Base-by-base conservation (phyloP, 75 land plant species). In the Larix kaempferi region DNA sequence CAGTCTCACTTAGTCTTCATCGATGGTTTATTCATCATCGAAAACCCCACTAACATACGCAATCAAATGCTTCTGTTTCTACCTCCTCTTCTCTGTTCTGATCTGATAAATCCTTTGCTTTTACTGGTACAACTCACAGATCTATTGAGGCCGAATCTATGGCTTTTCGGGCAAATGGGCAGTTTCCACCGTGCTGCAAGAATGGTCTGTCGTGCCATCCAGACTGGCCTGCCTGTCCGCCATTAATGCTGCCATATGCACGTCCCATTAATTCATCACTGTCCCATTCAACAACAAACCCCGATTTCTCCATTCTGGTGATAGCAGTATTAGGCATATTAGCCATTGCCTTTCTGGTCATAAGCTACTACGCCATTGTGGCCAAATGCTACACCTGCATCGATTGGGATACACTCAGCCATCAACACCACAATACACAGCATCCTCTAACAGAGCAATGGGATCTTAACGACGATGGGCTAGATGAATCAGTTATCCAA, bases 331-430 rank as follows among this genome's bases (percentile, higher is more conserved):
- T 91, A 13, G 88, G 92, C 35, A 84, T 94, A 60, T 57, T 83
- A 19, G 84, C 84, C 72, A 85, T 90, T 2, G 86, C 89, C 13
- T 85, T 91, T 79, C 78, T 93, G 64, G 74, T 93, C 19, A 59
- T 91, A 15, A 80, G 85, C 83, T 93, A 93, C 85, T 91, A 91
- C 80, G 60, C 88, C 61, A 85, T 91, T 19, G 89, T 87, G 41
- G 72, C 73, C 71, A 89, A 86, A 80, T 91, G 88, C 79, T 88
- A 92, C 86, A 66, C 73, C 65, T 86, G 75, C 78, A 78, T 76
- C 79, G 77, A 10, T 69, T 81, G 52, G 65, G 81, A 41, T 7
- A 22, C 73, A 23, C 78, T 26, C 17, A 41, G 26, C 39, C 75
- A 14, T 41, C 74, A 27, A 27, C 23, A 22, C 10, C 75, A 19